Evolutionary conservation across 352 stramenopile species (phyloP), one percentile per base, ranked within the genome.

Genomic region (Phytophthora pluvialis): DNA sequence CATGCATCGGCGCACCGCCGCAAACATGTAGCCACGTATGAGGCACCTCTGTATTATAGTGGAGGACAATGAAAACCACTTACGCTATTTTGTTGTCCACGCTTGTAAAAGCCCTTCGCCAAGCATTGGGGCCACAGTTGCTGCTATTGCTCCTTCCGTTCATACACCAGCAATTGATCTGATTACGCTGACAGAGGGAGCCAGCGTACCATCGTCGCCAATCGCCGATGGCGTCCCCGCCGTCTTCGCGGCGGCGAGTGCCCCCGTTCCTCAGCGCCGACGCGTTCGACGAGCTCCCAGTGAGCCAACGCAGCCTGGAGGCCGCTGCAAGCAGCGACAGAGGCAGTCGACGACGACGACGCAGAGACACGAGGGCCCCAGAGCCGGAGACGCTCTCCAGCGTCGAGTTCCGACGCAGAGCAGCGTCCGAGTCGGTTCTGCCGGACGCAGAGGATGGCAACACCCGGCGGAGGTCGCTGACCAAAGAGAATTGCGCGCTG

Each of bases 401-500:
- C 43, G 50, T 25, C 38, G 49, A 67, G 8, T 60, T 68, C 33
- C 61, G 61, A 42, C 43, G 50, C 15, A 21, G 67, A 48, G 46
- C 67, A 8, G 56, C 54, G 2, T 75, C 67, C 2, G 49, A 70
- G 21, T 64, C 61, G 3, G 50, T 46, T 36, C 7, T 61, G n/a
- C 42, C 60, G 3, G 47, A 57, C 10, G 0, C 31, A 10, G 42
- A 59, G 12, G 46, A 33, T 26, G 28, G 3, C 11, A 39, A 15
- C 3, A 26, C 38, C 9, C 46, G 29, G 10, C 28, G 50, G 11
- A 31, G 50, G 18, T 49, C 38, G 11, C 8, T 54, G 9, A 39
- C 70, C 0, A 84, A 80, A 31, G 75, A 84, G 48, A 82, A 83
- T 52, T 63, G 75, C 21, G 59, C 60, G 13, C 29, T 72, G 5